Conservation (phyloP, 192 early-diverging fungal genomes). For the Backusella westeae region DNA sequence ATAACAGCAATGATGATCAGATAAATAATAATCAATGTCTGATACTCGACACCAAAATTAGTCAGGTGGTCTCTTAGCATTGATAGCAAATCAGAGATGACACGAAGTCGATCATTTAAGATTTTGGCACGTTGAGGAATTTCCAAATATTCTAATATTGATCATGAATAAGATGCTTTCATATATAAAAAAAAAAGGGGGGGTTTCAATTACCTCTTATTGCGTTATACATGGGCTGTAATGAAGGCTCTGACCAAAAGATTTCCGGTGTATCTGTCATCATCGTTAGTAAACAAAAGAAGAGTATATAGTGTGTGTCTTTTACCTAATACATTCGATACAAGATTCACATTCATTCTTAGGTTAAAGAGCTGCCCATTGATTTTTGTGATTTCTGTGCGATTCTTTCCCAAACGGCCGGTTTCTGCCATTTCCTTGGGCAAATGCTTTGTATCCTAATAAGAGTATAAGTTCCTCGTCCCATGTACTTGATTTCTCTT, state of each 20-base stretch:
- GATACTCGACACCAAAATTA: slow-evolving; percentile 53
- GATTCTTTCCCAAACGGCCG: slow-evolving; percentile 47
- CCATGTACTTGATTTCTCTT: neutral
- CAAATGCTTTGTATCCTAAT: slow-evolving; percentile 52
- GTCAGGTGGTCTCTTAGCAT: slow-evolving; percentile 63
- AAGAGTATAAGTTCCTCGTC: neutral
- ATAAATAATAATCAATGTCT: slow-evolving; percentile 64
- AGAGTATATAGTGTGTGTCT: too few relatives aligned
- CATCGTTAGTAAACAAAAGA: neutral
- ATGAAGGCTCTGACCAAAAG: slow-evolving; percentile 77
- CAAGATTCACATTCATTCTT: slow-evolving; percentile 80
- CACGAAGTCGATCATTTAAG: slow-evolving; percentile 53
- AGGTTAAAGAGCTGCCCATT: slow-evolving; percentile 66
- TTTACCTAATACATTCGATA: slow-evolving; percentile 78
- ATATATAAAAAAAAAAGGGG: neutral
- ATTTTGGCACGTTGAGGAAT: slow-evolving; percentile 60
- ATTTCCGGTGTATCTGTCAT: slow-evolving; percentile 70
- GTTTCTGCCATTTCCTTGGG: slow-evolving; percentile 58
- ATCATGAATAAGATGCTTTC: neutral
- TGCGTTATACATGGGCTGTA: slow-evolving; percentile 76
- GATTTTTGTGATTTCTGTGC: slow-evolving; percentile 54
- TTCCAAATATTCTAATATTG: slow-evolving; percentile 60
- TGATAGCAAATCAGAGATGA: slow-evolving; percentile 58
- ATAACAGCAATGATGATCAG: slow-evolving; percentile 47
- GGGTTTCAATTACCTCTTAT: slow-evolving; percentile 51